Evolutionary conservation across 106 monocot genomes (phyloP), one percentile per base, ranked within the genome.

Genomic region (Agapanthus africanus): DNA sequence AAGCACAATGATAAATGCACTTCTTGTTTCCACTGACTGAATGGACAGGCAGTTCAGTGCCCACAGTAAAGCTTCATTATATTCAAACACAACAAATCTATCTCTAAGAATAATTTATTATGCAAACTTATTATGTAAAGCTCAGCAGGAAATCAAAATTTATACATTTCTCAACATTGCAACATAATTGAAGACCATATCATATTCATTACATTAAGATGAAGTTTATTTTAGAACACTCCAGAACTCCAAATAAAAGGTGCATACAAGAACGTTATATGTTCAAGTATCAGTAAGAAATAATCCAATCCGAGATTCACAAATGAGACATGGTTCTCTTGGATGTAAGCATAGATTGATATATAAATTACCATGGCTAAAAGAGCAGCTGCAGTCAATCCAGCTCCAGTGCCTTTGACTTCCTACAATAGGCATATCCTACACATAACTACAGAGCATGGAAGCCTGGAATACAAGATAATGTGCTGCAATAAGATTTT

Each of bases 361-460:
- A 39, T 7, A 70, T 35, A 74, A 63, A 39, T 73, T 87, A 92
- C 97, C 86, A 90, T 84, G 70, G 97, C 97, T 59, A 92, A 74
- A 51, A 97, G 77, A 73, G 66, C 76, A 67, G 97, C 88, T 30
- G 97, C 91, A 70, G 87, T 97, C 63, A 97, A 73, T 71, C 97
- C 97, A 74, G 97, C 92, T 77, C 97, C 97, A 79, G 78, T 78
- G 44, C 97, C 97, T 66, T 89, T 97, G 16, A 89, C 89, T 85
- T 97, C 97, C 97, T 97, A 70, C 57, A 74, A 79, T 8, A 73
- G 66, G 37, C 6, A 79, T 31, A 21, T 59, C 11, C 9, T 66
- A 42, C 28, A 42, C 59, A 60, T 44, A 10, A 36, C 21, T 35
- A 74, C 25, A 63, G 31, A 30, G 41, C 32, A 66, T 10, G 6